Conservation (phyloP, 108 stramenopile genomes). For the Pseudonitzschia delicatissima region DNA sequence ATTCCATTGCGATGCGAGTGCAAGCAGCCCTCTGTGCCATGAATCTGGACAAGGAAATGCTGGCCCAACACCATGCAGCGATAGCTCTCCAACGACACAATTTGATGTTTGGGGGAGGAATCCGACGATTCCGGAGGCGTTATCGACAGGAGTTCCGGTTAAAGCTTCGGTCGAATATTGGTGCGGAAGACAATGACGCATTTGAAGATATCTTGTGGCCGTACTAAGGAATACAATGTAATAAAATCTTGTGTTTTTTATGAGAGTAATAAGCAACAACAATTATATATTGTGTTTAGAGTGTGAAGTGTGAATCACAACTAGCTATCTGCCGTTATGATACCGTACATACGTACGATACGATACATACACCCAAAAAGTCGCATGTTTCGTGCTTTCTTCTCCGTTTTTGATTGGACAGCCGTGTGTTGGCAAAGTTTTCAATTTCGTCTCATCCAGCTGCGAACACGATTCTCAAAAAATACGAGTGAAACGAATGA, state of each 20-base stretch:
- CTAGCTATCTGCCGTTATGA: no score
- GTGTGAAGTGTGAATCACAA: not conserved
- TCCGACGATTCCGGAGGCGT: conserved; percentile 48
- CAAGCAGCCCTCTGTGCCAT: conserved; percentile 63
- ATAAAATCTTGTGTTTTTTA: no score
- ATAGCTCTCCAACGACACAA: conserved; percentile 58
- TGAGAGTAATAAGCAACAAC: no score
- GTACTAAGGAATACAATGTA: not conserved
- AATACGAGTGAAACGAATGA: no score
- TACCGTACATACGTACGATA: no score
- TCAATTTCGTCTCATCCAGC: no score
- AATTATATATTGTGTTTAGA: no score
- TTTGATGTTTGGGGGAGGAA: conserved; percentile 70
- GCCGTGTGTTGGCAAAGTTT: no score
- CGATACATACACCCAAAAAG: no score
- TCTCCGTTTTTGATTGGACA: no score
- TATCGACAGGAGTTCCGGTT: conserved; percentile 56
- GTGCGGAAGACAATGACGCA: conserved; percentile 2
- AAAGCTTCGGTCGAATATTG: conserved; percentile 34
- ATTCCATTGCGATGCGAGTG: conserved; percentile 48
- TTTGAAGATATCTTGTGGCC: conserved; percentile 19
- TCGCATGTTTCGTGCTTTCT: no score
- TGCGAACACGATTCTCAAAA: no score
- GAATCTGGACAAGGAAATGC: conserved; percentile 24
- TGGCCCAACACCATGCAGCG: conserved; percentile 49